Conservation (phyloP, 1,139 yeast genomes). For the Petasospora fabianii region DNA sequence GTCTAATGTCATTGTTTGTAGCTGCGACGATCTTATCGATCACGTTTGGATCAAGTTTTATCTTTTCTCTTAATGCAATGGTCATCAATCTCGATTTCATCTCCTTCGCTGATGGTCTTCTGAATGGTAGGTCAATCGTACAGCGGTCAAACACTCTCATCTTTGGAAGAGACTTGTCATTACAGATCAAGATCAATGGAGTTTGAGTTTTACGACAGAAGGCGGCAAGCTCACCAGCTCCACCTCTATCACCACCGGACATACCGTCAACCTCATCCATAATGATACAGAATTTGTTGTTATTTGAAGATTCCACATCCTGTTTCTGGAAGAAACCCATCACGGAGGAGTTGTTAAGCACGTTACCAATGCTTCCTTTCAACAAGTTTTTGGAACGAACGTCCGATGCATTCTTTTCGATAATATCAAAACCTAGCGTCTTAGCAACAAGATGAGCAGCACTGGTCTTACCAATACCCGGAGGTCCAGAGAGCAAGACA, state of each 20-base stretch:
- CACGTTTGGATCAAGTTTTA: slow-evolving; percentile 74
- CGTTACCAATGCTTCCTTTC: slow-evolving; percentile 63
- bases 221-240: slow-evolving; percentile 91
- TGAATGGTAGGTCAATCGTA: slow-evolving; percentile 77
- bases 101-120: slow-evolving; percentile 83
- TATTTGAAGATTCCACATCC: slow-evolving; percentile 30
- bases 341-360: slow-evolving; percentile 78
- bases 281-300: slow-evolving; percentile 68
- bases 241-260: slow-evolving; percentile 99
- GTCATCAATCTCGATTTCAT: slow-evolving; percentile 85
- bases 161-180: slow-evolving; percentile 87
- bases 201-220: slow-evolving; percentile 82
- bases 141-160: slow-evolving; percentile 94
- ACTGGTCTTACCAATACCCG: slow-evolving; percentile 80
- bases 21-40: slow-evolving; percentile 83
- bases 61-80: slow-evolving; percentile 79
- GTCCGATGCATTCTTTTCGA: slow-evolving; percentile 83
- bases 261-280: slow-evolving; percentile 99
- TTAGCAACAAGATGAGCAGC: slow-evolving; percentile 74
- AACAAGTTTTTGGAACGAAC: slow-evolving; percentile 80
- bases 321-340: slow-evolving; percentile 63
- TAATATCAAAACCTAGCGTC: slow-evolving; percentile 63
- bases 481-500: slow-evolving; percentile 80
- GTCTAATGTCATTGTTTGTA: slow-evolving; percentile 90
- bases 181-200: slow-evolving; percentile 91